Percentiles rank a stretch among this genome's conserved stretches.
These are phyloP conservation scores for Elsinoe batatas DNA, from an alignment of 2,329 filamentous ascomycete species.

Conservation along the genomic window DNA sequence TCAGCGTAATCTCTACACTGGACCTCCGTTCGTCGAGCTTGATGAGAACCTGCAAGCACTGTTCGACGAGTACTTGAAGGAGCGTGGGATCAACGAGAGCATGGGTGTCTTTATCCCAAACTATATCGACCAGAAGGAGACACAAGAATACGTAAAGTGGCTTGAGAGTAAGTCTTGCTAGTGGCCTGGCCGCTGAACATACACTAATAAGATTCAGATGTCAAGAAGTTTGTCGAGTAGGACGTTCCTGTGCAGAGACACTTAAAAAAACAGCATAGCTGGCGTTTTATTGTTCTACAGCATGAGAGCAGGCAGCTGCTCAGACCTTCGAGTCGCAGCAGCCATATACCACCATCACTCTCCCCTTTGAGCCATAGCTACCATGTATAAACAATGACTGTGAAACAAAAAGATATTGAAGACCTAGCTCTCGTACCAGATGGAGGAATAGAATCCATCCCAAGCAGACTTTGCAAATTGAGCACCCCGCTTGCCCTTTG, in stretches of 20 bases:
- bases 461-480: neutral
- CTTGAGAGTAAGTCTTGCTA: constrained; percentile 50
- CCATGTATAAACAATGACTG: neutral
- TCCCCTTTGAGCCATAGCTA: neutral
- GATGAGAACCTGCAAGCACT: constrained; percentile 92
- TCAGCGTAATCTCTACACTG: constrained; percentile 71
- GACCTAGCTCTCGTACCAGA: too few species aligned
- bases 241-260: neutral
- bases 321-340: neutral
- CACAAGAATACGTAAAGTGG: constrained; percentile 92
- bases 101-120: constrained; percentile 87
- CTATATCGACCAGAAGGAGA: constrained; percentile 97
- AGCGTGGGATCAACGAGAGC: constrained; percentile 78
- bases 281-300: neutral
- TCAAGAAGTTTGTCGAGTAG: constrained; percentile 73
- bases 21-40: constrained; percentile 84
- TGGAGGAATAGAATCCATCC: too few species aligned
- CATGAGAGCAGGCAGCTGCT: neutral
- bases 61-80: constrained; percentile 87
- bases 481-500: neutral
- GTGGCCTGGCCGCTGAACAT: neutral
- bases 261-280: neutral
- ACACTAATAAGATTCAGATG: constrained; percentile 38
- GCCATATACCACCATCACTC: neutral
- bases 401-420: too few species aligned